Evolutionary conservation across 108 stramenopile genomes (phyloP), one percentile per base, ranked within the genome.

Genomic region (Epithemia pelagica): DNA sequence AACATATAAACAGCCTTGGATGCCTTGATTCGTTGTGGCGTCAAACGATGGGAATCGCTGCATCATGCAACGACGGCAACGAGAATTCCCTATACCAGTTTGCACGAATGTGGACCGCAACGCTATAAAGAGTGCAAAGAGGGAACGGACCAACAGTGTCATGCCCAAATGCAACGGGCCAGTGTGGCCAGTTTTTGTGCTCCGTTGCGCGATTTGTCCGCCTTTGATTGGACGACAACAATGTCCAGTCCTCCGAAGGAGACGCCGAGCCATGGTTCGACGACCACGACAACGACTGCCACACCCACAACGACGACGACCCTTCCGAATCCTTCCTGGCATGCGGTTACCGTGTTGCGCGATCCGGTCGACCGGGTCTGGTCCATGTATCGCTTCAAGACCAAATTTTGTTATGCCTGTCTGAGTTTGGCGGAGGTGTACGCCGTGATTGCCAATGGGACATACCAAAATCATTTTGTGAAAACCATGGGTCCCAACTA

Each of bases 351-450:
- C 23, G 79, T 89, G 0, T 68, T 91, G 56, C 73, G 90, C 20
- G 74, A 91, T 71, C 90, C 90, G 1, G 79, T 89, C 23, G 87
- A 88, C 58, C 82, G 90, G 18, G 90, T 88, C 0, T 91, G 90
- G 90, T 81, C 79, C 29, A 88, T 88, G 87, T 91, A 77, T 59
- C 75, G 86, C 15, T 91, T 85, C 63, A 76, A 79, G 51, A 83
- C 88, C 20, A 68, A 79, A 53, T 27, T 55, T 0, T 91, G 90
- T 62, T 91, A 83, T 67, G 52, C 78, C 18, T 91, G 90, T 71
- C 55, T 55, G 31, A 70, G 75, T 32, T 63, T 91, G 58, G 82
- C 74, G 33, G 81, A 85, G 22, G 75, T 91, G 29, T 84, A 85
- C 56, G 55, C 64, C 22, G 54, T 70, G 32, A 74, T 90, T 28